These are phyloP conservation scores for Tetrapisispora arboricola DNA, from an alignment of 805 yeast genomes.

Conservation along the genomic window DNA sequence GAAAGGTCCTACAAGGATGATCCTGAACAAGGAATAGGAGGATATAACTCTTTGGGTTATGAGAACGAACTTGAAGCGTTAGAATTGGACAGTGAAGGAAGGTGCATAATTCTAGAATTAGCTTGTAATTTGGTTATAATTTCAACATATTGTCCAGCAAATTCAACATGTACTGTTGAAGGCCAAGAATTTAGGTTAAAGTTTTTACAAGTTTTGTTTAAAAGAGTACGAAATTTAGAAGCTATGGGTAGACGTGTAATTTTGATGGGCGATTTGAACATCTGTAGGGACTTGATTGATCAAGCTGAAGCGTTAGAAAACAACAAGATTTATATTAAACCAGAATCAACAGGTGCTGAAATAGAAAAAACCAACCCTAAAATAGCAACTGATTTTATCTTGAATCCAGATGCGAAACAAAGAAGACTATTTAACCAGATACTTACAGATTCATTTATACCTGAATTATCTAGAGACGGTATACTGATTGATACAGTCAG, in stretches of 20 bases:
- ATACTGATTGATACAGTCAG: conserved; percentile 53
- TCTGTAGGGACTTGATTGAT: conserved; percentile 70
- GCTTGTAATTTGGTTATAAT: conserved; percentile 51
- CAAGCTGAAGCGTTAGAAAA: conserved; percentile 54
- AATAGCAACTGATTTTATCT: conserved; percentile 29
- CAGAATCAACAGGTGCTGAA: conserved; percentile 31
- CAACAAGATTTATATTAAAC: conserved; percentile 20
- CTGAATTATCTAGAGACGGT: conserved; percentile 30
- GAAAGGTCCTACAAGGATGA: conserved; percentile 17
- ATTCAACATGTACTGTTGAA: conserved; percentile 59
- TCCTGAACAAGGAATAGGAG: conserved; percentile 46
- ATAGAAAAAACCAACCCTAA: conserved; percentile 21
- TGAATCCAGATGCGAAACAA: conserved; percentile 31
- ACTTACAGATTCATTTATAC: conserved; percentile 28
- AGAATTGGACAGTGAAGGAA: conserved; percentile 70
- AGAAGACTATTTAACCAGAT: conserved; percentile 40
- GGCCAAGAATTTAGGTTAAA: conserved; percentile 49
- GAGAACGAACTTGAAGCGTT: conserved; percentile 28
- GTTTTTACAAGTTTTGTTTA: conserved; percentile 50
- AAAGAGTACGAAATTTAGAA: conserved; percentile 49
- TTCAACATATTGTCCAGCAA: conserved; percentile 84
- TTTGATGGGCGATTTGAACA: conserved; percentile 83
- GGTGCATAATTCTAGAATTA: conserved; percentile 68
- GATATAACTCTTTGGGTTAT: conserved; percentile 39
- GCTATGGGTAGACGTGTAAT: conserved; percentile 55